Evolutionary conservation across 495 filamentous ascomycete genomes (phyloP), one percentile per base, ranked within the genome.

Genomic region (Aspergillus cavernicola): DNA sequence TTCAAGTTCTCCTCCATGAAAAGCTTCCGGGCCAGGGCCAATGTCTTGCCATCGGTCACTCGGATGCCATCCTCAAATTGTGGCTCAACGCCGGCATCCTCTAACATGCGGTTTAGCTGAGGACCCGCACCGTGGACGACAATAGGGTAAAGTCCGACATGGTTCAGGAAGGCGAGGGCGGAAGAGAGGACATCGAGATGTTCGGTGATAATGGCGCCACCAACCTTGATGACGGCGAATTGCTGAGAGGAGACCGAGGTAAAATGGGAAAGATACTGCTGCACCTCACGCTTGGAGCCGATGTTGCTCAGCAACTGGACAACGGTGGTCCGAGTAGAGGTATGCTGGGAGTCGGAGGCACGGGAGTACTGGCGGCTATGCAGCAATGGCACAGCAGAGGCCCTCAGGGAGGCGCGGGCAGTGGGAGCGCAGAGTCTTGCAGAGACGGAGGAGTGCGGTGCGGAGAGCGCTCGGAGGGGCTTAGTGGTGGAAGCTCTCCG

Each of bases 171-270:
- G 15, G 89, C 88, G 51, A 98, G 79, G 8, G 88, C 88, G 31
- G 86, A 88, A 58, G 90, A 93, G 45, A 98, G 80, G 38, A 87
- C 88, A 66, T 95, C 86, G 46, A 95, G 79, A 73, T 96, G 89
- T 68, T 97, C 92, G 53, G 92, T 96, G 60, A 98, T 85, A 62
- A 97, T 97, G 45, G 95, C 93, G 45, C 93, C 93, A 19, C 93
- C 93, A 46, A 98, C 95, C 78, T 98, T 98, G 70, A 98, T 97
- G 45, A 98, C 93, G 60, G 93, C 93, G 70, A 98, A 98, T 64
- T 96, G 90, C 77, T 97, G 92, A 4, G 89, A 95, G 19, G 92
- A 95, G 41, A 97, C 93, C 29, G 92, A 96, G 50, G 86, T 93
- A 79, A 98, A 98, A 66, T 97, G 92, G 43, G 92, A 95, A 47